Conservation (phyloP, 164 flowering plant species). For the Umbellularia californica region DNA sequence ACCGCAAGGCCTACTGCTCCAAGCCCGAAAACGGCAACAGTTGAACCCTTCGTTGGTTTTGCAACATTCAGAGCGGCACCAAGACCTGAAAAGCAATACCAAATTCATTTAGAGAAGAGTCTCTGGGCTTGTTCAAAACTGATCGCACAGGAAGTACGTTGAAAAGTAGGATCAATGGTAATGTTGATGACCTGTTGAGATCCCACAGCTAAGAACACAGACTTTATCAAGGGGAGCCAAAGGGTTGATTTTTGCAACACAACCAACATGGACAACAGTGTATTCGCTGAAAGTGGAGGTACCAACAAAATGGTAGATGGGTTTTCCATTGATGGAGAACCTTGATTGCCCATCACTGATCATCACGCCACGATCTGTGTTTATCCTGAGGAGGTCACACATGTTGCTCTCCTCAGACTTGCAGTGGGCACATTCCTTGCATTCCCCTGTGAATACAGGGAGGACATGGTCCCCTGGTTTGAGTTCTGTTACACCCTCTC, state of each 20-base stretch:
- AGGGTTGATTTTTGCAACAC: conserved; percentile 73
- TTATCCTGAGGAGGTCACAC: conserved; percentile 63
- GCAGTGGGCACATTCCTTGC: conserved; percentile 52
- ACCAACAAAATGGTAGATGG: conserved; percentile 67
- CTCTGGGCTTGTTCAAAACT: not conserved
- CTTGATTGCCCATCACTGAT: conserved; percentile 48
- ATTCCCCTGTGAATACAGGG: conserved; percentile 65
- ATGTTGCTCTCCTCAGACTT: conserved; percentile 69
- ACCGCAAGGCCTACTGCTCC: conserved; percentile 88
- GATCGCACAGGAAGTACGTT: not conserved
- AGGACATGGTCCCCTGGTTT: conserved; percentile 64
- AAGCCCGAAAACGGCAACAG: conserved; percentile 69
- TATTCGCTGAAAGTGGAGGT: conserved; percentile 83
- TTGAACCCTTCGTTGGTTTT: conserved; percentile 56
- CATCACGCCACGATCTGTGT: conserved; percentile 66
- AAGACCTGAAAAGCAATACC: conserved; percentile 33
- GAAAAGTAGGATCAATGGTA: not conserved
- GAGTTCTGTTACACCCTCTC: conserved; percentile 60
- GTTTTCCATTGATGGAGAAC: conserved; percentile 56
- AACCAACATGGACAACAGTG: conserved; percentile 73
- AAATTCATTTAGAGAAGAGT: not conserved
- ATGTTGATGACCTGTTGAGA: conserved; percentile 31
- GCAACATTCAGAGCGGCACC: conserved; percentile 86
- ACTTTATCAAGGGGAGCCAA: conserved; percentile 75
- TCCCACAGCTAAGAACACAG: conserved; percentile 72